These are phyloP conservation scores for Thelonectria olida DNA, from an alignment of 2,329 filamentous ascomycete species.

Conservation along the genomic window DNA sequence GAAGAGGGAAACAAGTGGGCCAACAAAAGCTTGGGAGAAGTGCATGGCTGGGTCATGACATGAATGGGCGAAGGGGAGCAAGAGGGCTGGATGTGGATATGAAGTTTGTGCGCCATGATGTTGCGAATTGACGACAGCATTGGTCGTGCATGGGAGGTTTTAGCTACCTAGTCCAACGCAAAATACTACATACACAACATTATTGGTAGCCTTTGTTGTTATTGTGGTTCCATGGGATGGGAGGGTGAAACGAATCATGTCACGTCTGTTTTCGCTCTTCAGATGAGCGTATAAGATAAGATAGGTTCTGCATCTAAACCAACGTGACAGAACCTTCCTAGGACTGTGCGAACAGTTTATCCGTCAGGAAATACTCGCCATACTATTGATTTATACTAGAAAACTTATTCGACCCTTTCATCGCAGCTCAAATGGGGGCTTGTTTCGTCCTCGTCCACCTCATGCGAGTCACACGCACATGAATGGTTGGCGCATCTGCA, in stretches of 20 bases:
- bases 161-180: not conserved
- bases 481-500: slow-evolving; percentile 5
- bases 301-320: too few species aligned
- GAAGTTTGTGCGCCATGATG: not conserved
- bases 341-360: too few species aligned
- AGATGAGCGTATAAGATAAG: not conserved
- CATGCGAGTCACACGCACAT: slow-evolving; percentile 5
- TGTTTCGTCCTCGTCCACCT: not conserved
- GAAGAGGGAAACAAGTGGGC: slow-evolving; percentile 20
- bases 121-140: slow-evolving; percentile 4
- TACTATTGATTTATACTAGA: too few species aligned
- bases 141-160: not conserved
- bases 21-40: slow-evolving; percentile 1
- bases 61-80: slow-evolving; percentile 3
- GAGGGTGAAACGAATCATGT: not conserved
- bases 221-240: not conserved
- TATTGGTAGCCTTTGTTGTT: too few species aligned
- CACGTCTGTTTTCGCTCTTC: not conserved
- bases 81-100: not conserved
- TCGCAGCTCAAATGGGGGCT: not conserved
- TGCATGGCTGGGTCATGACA: slow-evolving; percentile 4
- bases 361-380: too few species aligned
- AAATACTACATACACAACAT: too few species aligned
- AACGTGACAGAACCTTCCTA: too few species aligned
- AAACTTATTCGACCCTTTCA: not conserved